phyloP scores from a whole-genome alignment of 208 protist species.

The Acanthamoeba rhysodes region DNA sequence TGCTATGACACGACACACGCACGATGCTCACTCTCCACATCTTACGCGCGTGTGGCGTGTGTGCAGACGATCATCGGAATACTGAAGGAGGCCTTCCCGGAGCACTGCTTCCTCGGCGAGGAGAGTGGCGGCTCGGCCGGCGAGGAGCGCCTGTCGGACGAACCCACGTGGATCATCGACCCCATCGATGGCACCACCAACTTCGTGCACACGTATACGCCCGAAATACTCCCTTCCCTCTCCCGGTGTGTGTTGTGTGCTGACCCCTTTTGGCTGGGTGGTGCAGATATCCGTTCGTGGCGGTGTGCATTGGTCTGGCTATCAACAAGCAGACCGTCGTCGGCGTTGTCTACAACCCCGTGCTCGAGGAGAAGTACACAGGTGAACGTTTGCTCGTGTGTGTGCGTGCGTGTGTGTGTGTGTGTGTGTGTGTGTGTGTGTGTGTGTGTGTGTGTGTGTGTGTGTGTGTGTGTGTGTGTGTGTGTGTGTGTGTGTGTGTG shows the following conservation, averaged over 20 bases:
- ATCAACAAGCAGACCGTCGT: conserved; percentile 76
- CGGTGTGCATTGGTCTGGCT: conserved; percentile 81
- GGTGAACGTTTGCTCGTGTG: neutral
- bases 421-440: neutral
- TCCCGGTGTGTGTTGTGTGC: too few relatives aligned
- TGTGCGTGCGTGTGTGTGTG: too few relatives aligned
- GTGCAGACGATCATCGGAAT: conserved; percentile 61
- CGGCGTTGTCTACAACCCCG: conserved; percentile 82
- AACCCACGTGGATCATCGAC: conserved; percentile 83
- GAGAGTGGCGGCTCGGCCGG: conserved; percentile 79
- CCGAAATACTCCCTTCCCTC: neutral
- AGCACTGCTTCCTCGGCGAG: conserved; percentile 80
- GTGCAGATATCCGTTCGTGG: conserved; percentile 79
- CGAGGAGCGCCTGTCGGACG: conserved; percentile 74
- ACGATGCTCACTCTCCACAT: too few relatives aligned
- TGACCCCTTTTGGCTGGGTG: neutral
- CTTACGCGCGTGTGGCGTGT: neutral
- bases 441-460: too few relatives aligned
- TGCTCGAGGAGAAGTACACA: conserved; percentile 78
- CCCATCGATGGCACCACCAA: conserved; percentile 86
- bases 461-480: too few relatives aligned
- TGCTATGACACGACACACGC: too few relatives aligned
- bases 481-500: too few relatives aligned
- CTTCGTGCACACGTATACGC: conserved; percentile 81
- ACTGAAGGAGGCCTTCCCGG: conserved; percentile 67